Evolutionary conservation across 192 early-diverging fungal genomes (phyloP), one percentile per base, ranked within the genome.

Genomic region (Coemansia sp.): DNA sequence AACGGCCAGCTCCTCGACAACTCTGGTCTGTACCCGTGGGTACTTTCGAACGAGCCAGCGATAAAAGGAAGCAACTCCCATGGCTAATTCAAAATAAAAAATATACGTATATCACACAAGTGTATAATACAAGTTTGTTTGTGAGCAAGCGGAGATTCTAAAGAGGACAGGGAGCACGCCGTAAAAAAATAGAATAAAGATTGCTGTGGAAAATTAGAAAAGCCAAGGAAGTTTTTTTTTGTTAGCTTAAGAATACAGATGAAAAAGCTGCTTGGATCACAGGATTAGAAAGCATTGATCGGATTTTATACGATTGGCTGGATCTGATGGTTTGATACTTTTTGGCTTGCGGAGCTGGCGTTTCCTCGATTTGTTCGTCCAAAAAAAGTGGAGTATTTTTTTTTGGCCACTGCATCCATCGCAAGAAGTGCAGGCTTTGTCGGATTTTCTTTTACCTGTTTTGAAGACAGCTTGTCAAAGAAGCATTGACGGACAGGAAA

Each of bases 41-140:
- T 92, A 94, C 83, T 92, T 92, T 71, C 87, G 86, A 9, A 86
- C 79, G 61, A 94, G 82, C 93, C 93, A 93, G 72, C 89, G 88
- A 69, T 90, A 94, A 67, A 94, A 89, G 38, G 91, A 89, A 20
- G 92, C 91, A 75, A 94, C 91, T 79, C 92, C 92, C 92, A 94
- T 94, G 27, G 40, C 69, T 66, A 1, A 29, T 50, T 40, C 34
- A 34, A 60, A 34, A 16, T 18, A 38, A 34, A n/a, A 36, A 57
- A 38, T 38, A 57, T 27, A 57, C 55, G 52, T 60, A 60, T 60
- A 36, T 31, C 29, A 60, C 57, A 60, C 47, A 49, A 49, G 47
- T 57, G 55, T 60, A 60, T 60, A 60, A 60, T 60, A 60, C 57
- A 60, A 55, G 20, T 55, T 27, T 55, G 24, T 27, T 10, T 27